Evolutionary conservation across 805 yeast genomes (phyloP).

Genomic region (Kuraishia hungarica): DNA sequence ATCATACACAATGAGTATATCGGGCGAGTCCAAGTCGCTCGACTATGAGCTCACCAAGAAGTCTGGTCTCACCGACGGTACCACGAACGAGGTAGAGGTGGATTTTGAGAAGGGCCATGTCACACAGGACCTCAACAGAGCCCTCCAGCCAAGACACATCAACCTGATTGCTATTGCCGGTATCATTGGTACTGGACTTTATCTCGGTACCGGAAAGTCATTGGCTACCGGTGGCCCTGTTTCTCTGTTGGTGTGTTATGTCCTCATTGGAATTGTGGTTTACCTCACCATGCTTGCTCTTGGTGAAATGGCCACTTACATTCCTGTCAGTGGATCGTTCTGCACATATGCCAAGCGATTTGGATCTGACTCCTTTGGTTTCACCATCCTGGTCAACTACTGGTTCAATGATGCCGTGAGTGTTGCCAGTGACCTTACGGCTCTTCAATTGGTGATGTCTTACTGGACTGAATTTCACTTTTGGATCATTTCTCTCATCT

Average conservation of each 20-base stretch:
- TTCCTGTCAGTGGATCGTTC: conserved; percentile 49
- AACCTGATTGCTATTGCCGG: conserved; percentile 43
- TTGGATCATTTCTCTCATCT: conserved; percentile 43
- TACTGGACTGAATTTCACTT: conserved; percentile 42
- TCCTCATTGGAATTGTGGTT: conserved; percentile 40
- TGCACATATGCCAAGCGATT: conserved; percentile 40
- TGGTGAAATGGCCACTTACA: conserved; percentile 48
- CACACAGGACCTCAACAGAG: conserved; percentile 20
- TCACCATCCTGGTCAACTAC: conserved; percentile 40
- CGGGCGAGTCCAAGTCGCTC: background rate
- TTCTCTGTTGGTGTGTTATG: conserved; percentile 39
- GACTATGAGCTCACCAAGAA: background rate
- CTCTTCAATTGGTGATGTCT: conserved; percentile 33
- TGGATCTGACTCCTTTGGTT: conserved; percentile 43
- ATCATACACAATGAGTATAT: background rate
- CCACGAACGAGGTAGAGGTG: background rate
- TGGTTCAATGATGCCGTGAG: conserved; percentile 44
- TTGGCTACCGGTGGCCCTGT: conserved; percentile 44
- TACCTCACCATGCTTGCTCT: conserved; percentile 43
- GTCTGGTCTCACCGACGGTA: background rate
- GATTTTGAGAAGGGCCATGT: conserved; percentile 1
- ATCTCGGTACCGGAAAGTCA: conserved; percentile 44
- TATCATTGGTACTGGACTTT: conserved; percentile 44
- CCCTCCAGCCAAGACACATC: conserved; percentile 23
- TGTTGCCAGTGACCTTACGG: conserved; percentile 39